phyloP scores from a whole-genome alignment of 1,284 basidiomycete genomes.

The Naganishia albida region DNA sequence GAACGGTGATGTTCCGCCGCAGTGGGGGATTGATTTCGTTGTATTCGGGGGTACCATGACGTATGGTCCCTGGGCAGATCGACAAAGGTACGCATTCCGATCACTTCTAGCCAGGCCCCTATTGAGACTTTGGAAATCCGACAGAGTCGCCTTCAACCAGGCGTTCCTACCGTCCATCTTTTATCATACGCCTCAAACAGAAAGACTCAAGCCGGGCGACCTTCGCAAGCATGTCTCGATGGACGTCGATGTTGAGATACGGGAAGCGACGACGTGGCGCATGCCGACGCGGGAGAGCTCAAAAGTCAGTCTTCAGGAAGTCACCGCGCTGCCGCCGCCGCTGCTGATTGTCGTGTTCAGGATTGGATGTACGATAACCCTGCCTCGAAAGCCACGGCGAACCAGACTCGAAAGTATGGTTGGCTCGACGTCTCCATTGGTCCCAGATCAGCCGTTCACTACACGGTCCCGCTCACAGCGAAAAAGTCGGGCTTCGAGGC shows the following conservation, averaged over 20 bases:
- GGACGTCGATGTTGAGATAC: slow-evolving; percentile 75
- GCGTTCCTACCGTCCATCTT: slow-evolving; percentile 79
- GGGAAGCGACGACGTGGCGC: slow-evolving; percentile 71
- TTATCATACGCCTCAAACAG: slow-evolving; percentile 63
- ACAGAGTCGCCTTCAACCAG: slow-evolving; percentile 71
- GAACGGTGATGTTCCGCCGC: slow-evolving; percentile 82
- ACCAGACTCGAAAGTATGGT: slow-evolving; percentile 60
- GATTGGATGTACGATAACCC: slow-evolving; percentile 35
- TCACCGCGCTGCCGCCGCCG: slow-evolving; percentile 5
- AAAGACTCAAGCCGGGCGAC: slow-evolving; percentile 69
- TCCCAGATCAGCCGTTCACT: slow-evolving; percentile 77
- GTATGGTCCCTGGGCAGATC: slow-evolving; percentile 93
- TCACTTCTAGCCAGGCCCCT: not conserved
- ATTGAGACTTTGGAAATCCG: not conserved
- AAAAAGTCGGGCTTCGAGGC: slow-evolving; percentile 72
- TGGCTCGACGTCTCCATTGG: slow-evolving; percentile 74
- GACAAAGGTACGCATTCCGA: slow-evolving; percentile 65
- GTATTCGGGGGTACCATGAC: slow-evolving; percentile 70
- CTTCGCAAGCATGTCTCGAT: slow-evolving; percentile 75
- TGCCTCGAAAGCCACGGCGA: slow-evolving; percentile 41
- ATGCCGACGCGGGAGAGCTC: slow-evolving; percentile 79
- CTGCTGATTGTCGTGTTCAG: slow-evolving; percentile 40
- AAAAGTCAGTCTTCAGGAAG: slow-evolving; percentile 38
- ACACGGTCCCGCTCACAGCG: slow-evolving; percentile 77
- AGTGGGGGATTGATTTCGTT: slow-evolving; percentile 86